phyloP scores from a whole-genome alignment of 139 green algal species.

The Chlamydomonas asymmetrica region DNA sequence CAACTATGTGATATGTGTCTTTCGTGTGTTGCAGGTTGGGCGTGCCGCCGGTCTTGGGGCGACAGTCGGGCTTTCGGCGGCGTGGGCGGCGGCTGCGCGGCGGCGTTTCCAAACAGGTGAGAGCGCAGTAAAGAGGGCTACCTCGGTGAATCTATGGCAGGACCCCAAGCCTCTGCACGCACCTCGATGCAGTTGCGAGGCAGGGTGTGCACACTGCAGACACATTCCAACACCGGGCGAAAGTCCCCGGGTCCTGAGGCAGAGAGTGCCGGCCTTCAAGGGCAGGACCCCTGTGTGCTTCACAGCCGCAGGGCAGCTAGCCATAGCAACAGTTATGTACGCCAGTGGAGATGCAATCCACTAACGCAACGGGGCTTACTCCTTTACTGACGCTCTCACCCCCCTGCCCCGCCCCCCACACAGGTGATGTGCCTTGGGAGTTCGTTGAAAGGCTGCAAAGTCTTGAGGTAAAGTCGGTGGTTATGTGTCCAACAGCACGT shows the following conservation, averaged over 20 bases:
- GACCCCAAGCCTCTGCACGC: slow-evolving; percentile 22
- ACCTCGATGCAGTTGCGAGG: slow-evolving; percentile 13
- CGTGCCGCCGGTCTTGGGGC: neutral
- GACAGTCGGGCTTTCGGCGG: slow-evolving; percentile 8
- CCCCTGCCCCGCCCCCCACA: too few species aligned
- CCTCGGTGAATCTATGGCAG: slow-evolving; percentile 56
- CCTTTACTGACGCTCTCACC: slow-evolving; percentile 90
- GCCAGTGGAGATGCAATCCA: slow-evolving; percentile 77
- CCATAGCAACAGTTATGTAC: slow-evolving; percentile 98
- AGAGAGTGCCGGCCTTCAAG: slow-evolving; percentile 94
- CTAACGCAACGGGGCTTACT: slow-evolving; percentile 99
- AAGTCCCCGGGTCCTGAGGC: slow-evolving; percentile 96
- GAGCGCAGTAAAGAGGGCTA: slow-evolving; percentile 82
- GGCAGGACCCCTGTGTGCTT: slow-evolving; percentile 77
- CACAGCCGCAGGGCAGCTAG: slow-evolving; percentile 81
- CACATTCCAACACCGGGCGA: slow-evolving; percentile 80
- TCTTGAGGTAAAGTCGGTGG: too few species aligned
- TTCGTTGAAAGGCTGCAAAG: too few species aligned
- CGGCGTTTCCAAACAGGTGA: slow-evolving; percentile 35
- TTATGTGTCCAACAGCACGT: too few species aligned
- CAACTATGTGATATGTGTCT: neutral
- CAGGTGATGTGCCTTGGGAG: too few species aligned
- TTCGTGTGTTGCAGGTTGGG: neutral
- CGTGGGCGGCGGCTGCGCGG: neutral
- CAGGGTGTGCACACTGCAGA: slow-evolving; percentile 37